Base-by-base conservation (phyloP, 2,329 filamentous ascomycete genomes). In the Exophiala lecanii-corni region DNA sequence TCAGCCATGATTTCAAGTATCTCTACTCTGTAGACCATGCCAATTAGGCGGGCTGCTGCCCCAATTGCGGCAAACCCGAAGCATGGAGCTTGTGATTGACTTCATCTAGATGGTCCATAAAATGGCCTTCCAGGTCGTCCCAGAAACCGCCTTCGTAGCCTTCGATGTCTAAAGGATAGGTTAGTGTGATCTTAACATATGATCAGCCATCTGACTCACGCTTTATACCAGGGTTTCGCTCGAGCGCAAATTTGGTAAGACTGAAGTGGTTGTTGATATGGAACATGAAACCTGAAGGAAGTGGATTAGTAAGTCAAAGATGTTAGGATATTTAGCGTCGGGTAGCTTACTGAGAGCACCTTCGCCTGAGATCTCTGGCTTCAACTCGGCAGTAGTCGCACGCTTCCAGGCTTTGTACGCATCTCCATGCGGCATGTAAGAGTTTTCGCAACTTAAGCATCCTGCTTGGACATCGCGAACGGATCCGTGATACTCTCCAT, bases 71-170 rank as follows among this genome's bases (percentile, higher is more conserved):
- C 5, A 49, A 34, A 13, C 52, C 52, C 15, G 39, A 36, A 12
- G 47, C 41, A 12, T 21, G 30, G 19, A 55, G 23, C 12, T 50
- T 41, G 13, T 45, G 26, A 26, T 54, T 47, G 4, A 57, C 46
- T 28, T 51, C 44, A 7, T 51, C 51, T 20, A 55, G 15, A 38
- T 57, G 53, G 32, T 55, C 41, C 4, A 55, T 21, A 30, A 57
- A 56, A 15, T 43, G 34, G 0, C 47, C 48, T 21, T 54, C 39
- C 9, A 57, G 40, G 25, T 52, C 46, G 9, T 55, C 45, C 55
- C 55, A 57, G 9, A 50, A 33, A 13, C 36, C 20, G 10, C 39
- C 19, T 37, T 40, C 18, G 9, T 16, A 3, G 7, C 16, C 13
- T 7, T 16, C 12, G 15, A 25, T 18, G 3, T 5, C 36, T 4